A percentile compares a stretch with the other conserved stretches of the same genome.
phyloP scores from a whole-genome alignment of 1,284 basidiomycete species.

The Mycena sp. region DNA sequence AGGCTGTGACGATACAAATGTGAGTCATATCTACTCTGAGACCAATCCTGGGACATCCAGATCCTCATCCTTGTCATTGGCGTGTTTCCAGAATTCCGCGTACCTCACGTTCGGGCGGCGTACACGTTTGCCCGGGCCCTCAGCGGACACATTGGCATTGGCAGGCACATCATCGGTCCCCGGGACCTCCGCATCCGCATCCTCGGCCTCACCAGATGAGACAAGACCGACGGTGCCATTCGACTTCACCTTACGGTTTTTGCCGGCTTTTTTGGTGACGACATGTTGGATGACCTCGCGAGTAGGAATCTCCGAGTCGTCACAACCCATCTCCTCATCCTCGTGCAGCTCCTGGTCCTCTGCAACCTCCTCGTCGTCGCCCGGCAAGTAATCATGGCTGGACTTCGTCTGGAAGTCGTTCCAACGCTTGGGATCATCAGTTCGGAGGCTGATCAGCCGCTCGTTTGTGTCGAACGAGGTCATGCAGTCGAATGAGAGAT shows the following conservation, averaged over 20 bases:
- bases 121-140: not conserved
- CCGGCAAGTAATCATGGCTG: no score
- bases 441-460: not conserved
- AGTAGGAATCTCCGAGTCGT: not conserved
- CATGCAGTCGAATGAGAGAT: not conserved
- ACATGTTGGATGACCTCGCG: not conserved
- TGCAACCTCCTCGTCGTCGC: no score
- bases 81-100: constrained; percentile 4
- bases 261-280: not conserved
- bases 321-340: no score
- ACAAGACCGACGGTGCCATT: not conserved
- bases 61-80: constrained; percentile 8
- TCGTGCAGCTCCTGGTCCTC: no score
- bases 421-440: no score
- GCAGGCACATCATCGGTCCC: not conserved
- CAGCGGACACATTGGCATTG: not conserved
- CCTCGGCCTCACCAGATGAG: not conserved
- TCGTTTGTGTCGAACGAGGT: not conserved
- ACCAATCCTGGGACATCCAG: constrained; percentile 4
- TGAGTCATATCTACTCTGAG: not conserved
- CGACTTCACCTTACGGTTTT: not conserved
- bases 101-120: not conserved
- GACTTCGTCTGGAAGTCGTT: no score
- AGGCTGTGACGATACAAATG: not conserved
- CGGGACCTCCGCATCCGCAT: not conserved